phyloP scores from a whole-genome alignment of 257 asterid genomes.

The Agastache rugosa region DNA sequence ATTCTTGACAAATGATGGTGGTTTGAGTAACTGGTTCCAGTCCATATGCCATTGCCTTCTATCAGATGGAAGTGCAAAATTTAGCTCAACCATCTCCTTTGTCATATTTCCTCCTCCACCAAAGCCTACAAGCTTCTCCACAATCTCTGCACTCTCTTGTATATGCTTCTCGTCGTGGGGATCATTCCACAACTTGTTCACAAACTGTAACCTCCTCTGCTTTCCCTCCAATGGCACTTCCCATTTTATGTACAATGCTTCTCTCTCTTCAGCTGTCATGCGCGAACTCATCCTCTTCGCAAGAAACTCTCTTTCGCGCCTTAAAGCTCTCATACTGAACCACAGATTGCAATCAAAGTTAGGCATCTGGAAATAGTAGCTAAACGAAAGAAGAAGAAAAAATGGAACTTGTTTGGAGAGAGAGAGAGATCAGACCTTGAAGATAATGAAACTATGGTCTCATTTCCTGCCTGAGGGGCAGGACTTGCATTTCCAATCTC shows the following conservation, averaged over 20 bases:
- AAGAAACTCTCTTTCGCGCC: slow-evolving; percentile 86
- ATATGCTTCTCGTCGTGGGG: slow-evolving; percentile 71
- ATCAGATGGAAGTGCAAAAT: slow-evolving; percentile 82
- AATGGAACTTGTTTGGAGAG: not conserved
- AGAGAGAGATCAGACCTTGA: slow-evolving; percentile 60
- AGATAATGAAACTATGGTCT: slow-evolving; percentile 72
- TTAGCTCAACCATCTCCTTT: slow-evolving; percentile 91
- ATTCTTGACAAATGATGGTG: slow-evolving; percentile 69
- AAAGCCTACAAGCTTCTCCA: slow-evolving; percentile 88
- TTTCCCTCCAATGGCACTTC: slow-evolving; percentile 88
- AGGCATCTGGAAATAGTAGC: not conserved
- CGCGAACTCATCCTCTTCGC: slow-evolving; percentile 80
- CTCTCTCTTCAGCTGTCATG: slow-evolving; percentile 81
- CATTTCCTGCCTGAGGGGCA: slow-evolving; percentile 64
- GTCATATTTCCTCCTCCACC: slow-evolving; percentile 78
- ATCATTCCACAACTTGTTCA: slow-evolving; percentile 81
- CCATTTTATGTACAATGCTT: slow-evolving; percentile 80
- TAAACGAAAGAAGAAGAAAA: not conserved
- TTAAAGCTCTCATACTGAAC: slow-evolving; percentile 73
- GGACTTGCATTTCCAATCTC: slow-evolving; percentile 88
- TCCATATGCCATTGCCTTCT: slow-evolving; percentile 82
- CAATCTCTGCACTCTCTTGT: slow-evolving; percentile 86
- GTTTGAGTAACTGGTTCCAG: slow-evolving; percentile 85
- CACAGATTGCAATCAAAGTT: slow-evolving; percentile 1
- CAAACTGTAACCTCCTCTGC: slow-evolving; percentile 79